Evolutionary conservation across 202 grass and related monocot genomes (phyloP), one percentile per base, ranked within the genome.

Genomic region (Eragrostis tef): DNA sequence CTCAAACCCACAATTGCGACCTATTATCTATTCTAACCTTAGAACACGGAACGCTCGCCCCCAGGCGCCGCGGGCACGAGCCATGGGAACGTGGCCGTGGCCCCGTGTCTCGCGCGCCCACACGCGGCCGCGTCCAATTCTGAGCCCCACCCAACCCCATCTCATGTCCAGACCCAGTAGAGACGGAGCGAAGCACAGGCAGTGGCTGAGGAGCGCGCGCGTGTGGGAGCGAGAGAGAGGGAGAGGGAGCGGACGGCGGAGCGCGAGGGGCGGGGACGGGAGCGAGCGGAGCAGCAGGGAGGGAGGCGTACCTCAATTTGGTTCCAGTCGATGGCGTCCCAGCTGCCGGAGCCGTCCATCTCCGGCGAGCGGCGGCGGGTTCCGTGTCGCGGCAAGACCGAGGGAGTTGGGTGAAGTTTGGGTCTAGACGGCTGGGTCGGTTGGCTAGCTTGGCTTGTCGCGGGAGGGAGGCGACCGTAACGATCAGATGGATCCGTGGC

Each of bases 271-370:
- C 17, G 74, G 11, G 71, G 5, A 42, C 0, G 34, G 14, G n/a
- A 0, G 17, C 6, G 58, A 9, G 67, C 39, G 60, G 26, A 15
- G 61, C 26, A n/a, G 71, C 34, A 17, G 51, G 29, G 29, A 31
- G 29, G 7, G 21, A 7, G 7, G 14, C 16, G 51, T 61, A 89
- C 90, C 79, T 89, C 87, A 75, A 92, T 84, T 75, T 81, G 80
- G 90, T 88, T 89, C 90, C 90, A 92, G 45, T 86, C 86, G 61
- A 92, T 70, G 75, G 86, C 58, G 62, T 92, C 90, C 90, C 86
- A 89, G 70, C 80, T 86, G 47, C 71, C 90, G 50, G 83, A 86
- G 80, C 71, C 75, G 11, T 92, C 90, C 86, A 92, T 89, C 82
- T 77, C 81, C 81, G 85, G 79, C 86, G 80, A 14, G 67, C 64